Evolutionary conservation across 495 filamentous ascomycete species (phyloP).

Genomic region (Penicillium lividum): DNA sequence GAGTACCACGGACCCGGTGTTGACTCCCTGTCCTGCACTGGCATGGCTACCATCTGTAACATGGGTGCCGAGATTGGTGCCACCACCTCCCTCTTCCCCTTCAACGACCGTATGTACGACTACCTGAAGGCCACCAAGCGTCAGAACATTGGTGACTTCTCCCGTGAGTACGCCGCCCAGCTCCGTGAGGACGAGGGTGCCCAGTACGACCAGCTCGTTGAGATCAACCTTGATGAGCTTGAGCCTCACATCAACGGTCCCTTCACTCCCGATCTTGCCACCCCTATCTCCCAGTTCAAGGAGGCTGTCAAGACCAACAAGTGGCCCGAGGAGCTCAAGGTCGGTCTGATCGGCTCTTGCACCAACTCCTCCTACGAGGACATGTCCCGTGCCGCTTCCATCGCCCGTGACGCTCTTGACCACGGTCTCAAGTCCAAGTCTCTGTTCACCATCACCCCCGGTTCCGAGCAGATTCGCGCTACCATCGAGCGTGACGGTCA

Average conservation of each 20-base stretch:
- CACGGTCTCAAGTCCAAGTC: slow-evolving; percentile 95
- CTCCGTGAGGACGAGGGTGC: slow-evolving; percentile 90
- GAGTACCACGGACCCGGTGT: slow-evolving; percentile 93
- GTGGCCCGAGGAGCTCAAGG: slow-evolving; percentile 97
- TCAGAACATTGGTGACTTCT: slow-evolving; percentile 83
- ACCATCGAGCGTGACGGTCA: slow-evolving; percentile 95
- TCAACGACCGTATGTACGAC: slow-evolving; percentile 96
- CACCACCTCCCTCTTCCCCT: slow-evolving; percentile 97
- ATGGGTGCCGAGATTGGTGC: slow-evolving; percentile 95
- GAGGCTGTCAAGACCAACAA: slow-evolving; percentile 89
- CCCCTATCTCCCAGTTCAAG: slow-evolving; percentile 96
- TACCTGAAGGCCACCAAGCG: slow-evolving; percentile 95
- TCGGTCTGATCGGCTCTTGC: slow-evolving; percentile 92
- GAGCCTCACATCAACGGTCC: slow-evolving; percentile 99
- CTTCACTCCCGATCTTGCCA: slow-evolving; percentile 99
- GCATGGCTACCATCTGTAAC: slow-evolving; percentile 73
- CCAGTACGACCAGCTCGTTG: slow-evolving; percentile 94
- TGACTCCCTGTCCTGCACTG: slow-evolving; percentile 65
- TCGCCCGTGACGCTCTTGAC: slow-evolving; percentile 90
- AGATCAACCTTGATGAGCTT: slow-evolving; percentile 91
- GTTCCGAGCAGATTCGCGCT: slow-evolving; percentile 96
- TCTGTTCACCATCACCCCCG: slow-evolving; percentile 91
- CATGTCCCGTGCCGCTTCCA: slow-evolving; percentile 93
- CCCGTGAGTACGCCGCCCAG: slow-evolving; percentile 79
- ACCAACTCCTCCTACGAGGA: slow-evolving; percentile 99